A percentile compares a stretch with the other conserved stretches of the same genome.
Conservation (phyloP, 2,329 filamentous ascomycete species). For the Amphichorda felina region DNA sequence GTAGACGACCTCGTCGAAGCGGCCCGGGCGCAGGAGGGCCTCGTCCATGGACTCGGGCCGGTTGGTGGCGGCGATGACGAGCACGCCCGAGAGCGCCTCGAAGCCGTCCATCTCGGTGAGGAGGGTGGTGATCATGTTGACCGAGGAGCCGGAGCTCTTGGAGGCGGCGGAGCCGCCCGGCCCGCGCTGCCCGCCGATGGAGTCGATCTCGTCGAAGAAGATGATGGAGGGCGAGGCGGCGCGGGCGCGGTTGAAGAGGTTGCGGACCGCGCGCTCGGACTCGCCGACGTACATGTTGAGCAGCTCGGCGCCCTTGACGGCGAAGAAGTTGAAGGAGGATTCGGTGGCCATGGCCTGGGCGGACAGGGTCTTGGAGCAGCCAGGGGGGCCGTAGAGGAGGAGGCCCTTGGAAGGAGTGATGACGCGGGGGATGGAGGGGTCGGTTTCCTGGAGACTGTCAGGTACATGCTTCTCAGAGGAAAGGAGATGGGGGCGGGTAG, state of each 20-base stretch:
- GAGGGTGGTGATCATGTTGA: slow-evolving; percentile 81
- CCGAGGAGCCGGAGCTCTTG: slow-evolving; percentile 28
- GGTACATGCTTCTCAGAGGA: background rate
- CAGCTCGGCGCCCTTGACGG: slow-evolving; percentile 86
- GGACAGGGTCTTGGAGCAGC: slow-evolving; percentile 87
- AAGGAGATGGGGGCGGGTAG: background rate
- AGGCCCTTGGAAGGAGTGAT: slow-evolving; percentile 63
- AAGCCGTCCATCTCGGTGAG: slow-evolving; percentile 96
- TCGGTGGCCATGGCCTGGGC: slow-evolving; percentile 88
- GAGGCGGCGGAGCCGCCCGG: slow-evolving; percentile 21
- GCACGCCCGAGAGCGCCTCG: slow-evolving; percentile 68
- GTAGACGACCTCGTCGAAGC: slow-evolving; percentile 77
- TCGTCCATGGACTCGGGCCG: slow-evolving; percentile 77
- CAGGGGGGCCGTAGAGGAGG: slow-evolving; percentile 82
- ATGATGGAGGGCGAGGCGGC: slow-evolving; percentile 86
- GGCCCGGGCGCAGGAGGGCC: slow-evolving; percentile 72
- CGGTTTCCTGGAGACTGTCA: slow-evolving; percentile 10
- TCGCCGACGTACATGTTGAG: slow-evolving; percentile 97
- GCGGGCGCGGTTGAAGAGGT: slow-evolving; percentile 74
- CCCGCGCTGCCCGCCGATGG: slow-evolving; percentile 52
- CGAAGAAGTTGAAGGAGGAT: slow-evolving; percentile 84
- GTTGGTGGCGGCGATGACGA: slow-evolving; percentile 87
- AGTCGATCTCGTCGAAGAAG: slow-evolving; percentile 95
- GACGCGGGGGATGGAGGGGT: slow-evolving; percentile 18
- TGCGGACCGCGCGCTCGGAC: slow-evolving; percentile 74